Base-by-base conservation (phyloP, 1,284 basidiomycete genomes). In the Heterobasidion occidentale region DNA sequence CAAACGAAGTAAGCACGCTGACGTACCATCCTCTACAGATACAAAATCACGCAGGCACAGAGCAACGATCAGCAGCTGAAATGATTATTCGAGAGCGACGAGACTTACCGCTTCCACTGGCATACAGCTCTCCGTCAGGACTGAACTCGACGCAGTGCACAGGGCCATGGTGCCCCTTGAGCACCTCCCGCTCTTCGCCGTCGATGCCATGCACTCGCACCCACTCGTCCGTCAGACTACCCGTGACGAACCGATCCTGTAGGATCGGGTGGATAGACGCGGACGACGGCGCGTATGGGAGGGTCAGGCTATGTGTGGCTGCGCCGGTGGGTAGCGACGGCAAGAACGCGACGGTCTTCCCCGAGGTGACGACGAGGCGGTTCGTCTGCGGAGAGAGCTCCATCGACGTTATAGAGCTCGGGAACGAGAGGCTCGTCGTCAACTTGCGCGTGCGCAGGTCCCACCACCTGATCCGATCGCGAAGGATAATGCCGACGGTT, bases 91-190 rank as follows among this genome's bases (percentile, higher is more conserved):
- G 59, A 61, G n/a, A 27, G 19, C 27, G 27, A 27, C 27, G 27
- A 57, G 42, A 81, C 86, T 74, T 69, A 86, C 94, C 96, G 64
- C 90, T 94, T 53, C 96, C 97, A 66, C 91, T 94, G 20, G 96
- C 96, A 68, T 93, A 98, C 75, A 98, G 83, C 76, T 99, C 95
- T n/a, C 96, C 97, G 69, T 99, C 96, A 0, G 96, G 97, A 67
- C 89, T 92, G 73, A 90, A 99, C 63, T 90, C 88, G 46, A 97
- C 90, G 59, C 90, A 92, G 65, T 97, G 93, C 11, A 97, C 96
- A 12, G 96, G 95, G 14, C 96, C 96, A 68, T 99, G 96, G 69
- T 99, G 97, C 7, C 96, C 96, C 71, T 98, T 98, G 63, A 96
- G 81, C 56, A 98, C 83, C 59, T 98, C 96, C 60, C 83, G 75